These are phyloP conservation scores for Aechmea fasciata DNA, from an alignment of 176 grass and related monocot species.

Conservation along the genomic window DNA sequence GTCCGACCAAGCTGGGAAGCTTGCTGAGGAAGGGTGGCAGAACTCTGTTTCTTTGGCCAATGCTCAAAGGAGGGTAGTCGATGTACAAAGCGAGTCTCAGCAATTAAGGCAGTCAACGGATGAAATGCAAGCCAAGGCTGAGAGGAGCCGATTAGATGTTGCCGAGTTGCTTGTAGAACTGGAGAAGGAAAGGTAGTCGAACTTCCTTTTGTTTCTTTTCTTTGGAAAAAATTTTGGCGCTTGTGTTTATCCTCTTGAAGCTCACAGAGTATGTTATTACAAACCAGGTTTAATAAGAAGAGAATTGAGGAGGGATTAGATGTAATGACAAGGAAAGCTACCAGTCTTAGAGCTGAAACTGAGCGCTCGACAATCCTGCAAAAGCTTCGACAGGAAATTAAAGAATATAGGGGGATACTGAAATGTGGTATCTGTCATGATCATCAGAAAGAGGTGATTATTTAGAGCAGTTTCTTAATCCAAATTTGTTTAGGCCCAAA, in stretches of 20 bases:
- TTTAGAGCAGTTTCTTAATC: slow-evolving; percentile 5
- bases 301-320: slow-evolving; percentile 69
- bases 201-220: not conserved
- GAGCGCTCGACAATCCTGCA: slow-evolving; percentile 47
- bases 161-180: slow-evolving; percentile 55
- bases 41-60: slow-evolving; percentile 36
- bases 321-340: slow-evolving; percentile 55
- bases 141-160: slow-evolving; percentile 43
- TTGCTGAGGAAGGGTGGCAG: slow-evolving; percentile 45
- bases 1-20: slow-evolving; percentile 47
- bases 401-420: slow-evolving; percentile 69
- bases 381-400: slow-evolving; percentile 62
- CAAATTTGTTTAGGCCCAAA: too few relatives aligned
- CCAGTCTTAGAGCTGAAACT: slow-evolving; percentile 42
- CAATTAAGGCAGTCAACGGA: slow-evolving; percentile 37
- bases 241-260: slow-evolving; percentile 1
- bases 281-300: slow-evolving; percentile 69
- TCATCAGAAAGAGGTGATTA: slow-evolving; percentile 68
- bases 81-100: slow-evolving; percentile 39
- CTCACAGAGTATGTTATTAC: not conserved
- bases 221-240: not conserved
- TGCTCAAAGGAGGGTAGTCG: slow-evolving; percentile 46
- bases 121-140: slow-evolving; percentile 39
- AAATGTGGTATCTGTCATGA: slow-evolving; percentile 73
- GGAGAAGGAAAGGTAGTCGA: slow-evolving; percentile 67